A percentile compares a stretch with the other conserved stretches of the same genome.
phyloP scores from a whole-genome alignment of 2,329 filamentous ascomycete genomes.

The Endoconidiophora laricicola region DNA sequence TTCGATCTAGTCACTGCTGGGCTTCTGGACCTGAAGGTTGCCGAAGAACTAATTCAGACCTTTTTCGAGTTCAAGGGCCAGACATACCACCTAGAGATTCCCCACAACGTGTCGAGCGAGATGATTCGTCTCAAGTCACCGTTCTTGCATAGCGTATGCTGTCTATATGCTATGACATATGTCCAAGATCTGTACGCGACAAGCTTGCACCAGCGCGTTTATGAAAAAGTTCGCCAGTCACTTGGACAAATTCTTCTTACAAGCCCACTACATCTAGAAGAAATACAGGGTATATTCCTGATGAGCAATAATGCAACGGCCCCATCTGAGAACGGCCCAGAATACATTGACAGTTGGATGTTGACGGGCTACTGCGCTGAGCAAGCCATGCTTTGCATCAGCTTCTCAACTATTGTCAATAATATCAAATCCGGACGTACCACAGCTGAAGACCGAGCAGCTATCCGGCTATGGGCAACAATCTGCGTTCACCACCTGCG shows the following conservation, averaged over 20 bases:
- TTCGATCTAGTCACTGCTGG: conserved; percentile 7
- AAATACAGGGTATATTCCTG: conserved; percentile 25
- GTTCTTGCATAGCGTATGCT: conserved; percentile 25
- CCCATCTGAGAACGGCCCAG: conserved; percentile 16
- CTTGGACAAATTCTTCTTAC: conserved; percentile 24
- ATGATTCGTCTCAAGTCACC: conserved; percentile 21
- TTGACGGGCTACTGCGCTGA: conserved; percentile 26
- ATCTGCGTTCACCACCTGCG: conserved; percentile 24
- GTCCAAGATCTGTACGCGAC: conserved; percentile 14
- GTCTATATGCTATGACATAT: conserved; percentile 23
- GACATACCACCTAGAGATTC: conserved; percentile 11
- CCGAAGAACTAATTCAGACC: conserved; percentile 10
- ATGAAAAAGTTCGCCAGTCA: conserved; percentile 23
- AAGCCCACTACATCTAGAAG: conserved; percentile 25
- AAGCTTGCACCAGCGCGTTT: conserved; percentile 21
- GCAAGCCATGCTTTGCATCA: conserved; percentile 27
- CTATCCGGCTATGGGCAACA: conserved; percentile 21
- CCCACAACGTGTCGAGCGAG: conserved; percentile 10
- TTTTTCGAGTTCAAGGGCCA: conserved; percentile 12
- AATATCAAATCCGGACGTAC: conserved; percentile 20
- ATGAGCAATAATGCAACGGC: conserved; percentile 19
- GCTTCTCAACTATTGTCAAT: conserved; percentile 25
- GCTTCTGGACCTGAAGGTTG: conserved; percentile 9
- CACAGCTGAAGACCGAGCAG: conserved; percentile 20
- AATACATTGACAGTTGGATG: conserved; percentile 28